Base-by-base conservation (phyloP, 495 filamentous ascomycete species). In the Aspergillus baeticus region DNA sequence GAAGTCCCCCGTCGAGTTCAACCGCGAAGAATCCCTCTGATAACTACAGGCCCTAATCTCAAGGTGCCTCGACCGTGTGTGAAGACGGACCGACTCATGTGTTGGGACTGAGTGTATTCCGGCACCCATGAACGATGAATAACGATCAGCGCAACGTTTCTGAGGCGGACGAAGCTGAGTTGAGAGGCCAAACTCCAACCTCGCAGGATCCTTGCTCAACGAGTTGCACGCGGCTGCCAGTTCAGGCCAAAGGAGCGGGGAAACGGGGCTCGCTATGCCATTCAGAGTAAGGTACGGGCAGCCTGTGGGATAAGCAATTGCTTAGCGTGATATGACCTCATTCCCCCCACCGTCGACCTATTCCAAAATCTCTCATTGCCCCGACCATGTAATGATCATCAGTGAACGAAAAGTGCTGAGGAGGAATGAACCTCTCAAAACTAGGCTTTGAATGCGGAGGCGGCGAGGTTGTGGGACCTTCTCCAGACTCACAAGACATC, bases 261-360 rank as follows among this genome's bases (percentile, higher is more conserved):
- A 31, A 39, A 41, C 39, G 20, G 14, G 48, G 13, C 29, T 20
- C 26, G 22, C 29, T 18, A 33, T 39, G 35, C 36, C 49, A 26
- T 6, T 18, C 15, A 42, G 10, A 52, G 36, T 15, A 42, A 20
- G 31, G 43, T 33, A 10, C 2, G 10, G 43, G n/a, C 26, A 29
- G 26, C 26, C 26, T 8, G n/a, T 33, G 13, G 48, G 5, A 11
- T 20, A 33, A 52, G 49, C 49, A 42, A 42, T 39, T 42, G 36
- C 49, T 52, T 48, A 35, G 15, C 45, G 26, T 48, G 2, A 3
- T 29, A 47, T 50, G 20, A 42, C 29, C 36, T 41, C 33, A 52
- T 50, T 0, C 20, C n/a, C 18, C 22, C 22, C 26, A 8, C 26
- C 8, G 26, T 29, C 26, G 26, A 8, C 26, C 26, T 4, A 29